Base-by-base conservation (phyloP, 2,329 filamentous ascomycete species). In the Penicillium sp. region DNA sequence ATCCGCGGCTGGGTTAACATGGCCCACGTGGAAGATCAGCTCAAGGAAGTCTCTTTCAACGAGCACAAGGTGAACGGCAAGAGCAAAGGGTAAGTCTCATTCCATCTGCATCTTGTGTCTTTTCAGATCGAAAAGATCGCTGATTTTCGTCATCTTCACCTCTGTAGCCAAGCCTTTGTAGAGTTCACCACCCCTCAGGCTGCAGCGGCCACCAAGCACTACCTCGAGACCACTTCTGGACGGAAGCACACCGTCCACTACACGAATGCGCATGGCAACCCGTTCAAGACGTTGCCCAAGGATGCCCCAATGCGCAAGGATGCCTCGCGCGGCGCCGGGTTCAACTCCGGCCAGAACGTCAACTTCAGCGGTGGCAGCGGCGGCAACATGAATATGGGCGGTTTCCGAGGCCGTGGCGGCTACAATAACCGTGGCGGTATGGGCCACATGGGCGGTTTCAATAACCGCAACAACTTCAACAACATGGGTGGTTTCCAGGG, bases 41-140 rank as follows among this genome's bases (percentile, higher is more conserved):
- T 98, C 17, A 92, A 91, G 70, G 95, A 98, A 62, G 87, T 99
- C 54, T 96, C 93, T 0, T 99, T 98, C 75, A 97, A 92, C 70
- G 95, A 99, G 75, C 95, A 98, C 78, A 99, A 99, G 75, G 93
- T 98, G 50, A 99, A 99, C 68, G 95, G 95, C 68, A 99, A 99
- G 80, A 96, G 92, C 78, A 97, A 98, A 81, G 94, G 95, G 93
- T 96, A 83, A 64, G 87, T 37, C 41, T 28, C 25, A 25, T 43
- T 22, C 17, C 10, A 4, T 20, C 12, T 52, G 22, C 7, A 10
- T 31, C 7, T 14, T 34, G 10, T 6, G 25, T 38, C 14, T 11
- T 45, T 15, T 47, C 17, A 42, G 10, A 1, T 20, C 37, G 25
- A 28, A 28, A 28, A 17, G 50, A 34, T 2, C 7, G 51, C 51